Conservation (phyloP, 2,329 filamentous ascomycete genomes). For the Botrytis hyacinthi region DNA sequence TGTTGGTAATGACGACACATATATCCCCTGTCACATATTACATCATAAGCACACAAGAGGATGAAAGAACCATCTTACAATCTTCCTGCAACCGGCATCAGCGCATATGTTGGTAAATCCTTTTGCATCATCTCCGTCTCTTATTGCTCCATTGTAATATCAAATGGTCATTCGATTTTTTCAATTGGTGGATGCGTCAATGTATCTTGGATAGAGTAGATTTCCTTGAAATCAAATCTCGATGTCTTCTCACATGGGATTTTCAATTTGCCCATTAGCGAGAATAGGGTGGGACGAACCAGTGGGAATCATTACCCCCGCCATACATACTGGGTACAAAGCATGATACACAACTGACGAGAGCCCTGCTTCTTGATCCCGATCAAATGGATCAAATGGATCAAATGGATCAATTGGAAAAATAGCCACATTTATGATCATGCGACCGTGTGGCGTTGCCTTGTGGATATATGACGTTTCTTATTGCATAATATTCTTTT, state of each 20-base stretch:
- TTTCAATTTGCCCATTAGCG: conserved; percentile 6
- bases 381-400: not conserved
- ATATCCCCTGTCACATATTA: not conserved
- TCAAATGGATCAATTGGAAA: not conserved
- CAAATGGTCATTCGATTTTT: not conserved
- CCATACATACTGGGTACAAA: not conserved
- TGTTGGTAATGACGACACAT: conserved; percentile 4
- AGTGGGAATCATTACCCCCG: not conserved
- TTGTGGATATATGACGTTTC: conserved; percentile 9
- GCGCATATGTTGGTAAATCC: not conserved
- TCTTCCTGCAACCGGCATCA: not conserved
- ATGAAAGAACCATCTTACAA: not conserved
- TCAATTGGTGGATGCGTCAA: not conserved
- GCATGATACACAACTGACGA: not conserved
- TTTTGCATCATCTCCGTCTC: not conserved
- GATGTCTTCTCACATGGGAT: not conserved
- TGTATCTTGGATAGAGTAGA: not conserved
- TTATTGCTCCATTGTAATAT: not conserved
- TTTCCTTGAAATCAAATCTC: not conserved
- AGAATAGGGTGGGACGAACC: not conserved
- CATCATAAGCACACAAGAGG: conserved; percentile 1
- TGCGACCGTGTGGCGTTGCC: not conserved
- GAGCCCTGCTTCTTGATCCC: not conserved
- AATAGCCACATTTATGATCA: conserved; percentile 7
- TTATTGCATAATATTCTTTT: not conserved